A percentile compares a stretch with the other conserved stretches of the same genome.
These are phyloP conservation scores for Punica granatum DNA, from an alignment of 345 rosid species.

Conservation along the genomic window DNA sequence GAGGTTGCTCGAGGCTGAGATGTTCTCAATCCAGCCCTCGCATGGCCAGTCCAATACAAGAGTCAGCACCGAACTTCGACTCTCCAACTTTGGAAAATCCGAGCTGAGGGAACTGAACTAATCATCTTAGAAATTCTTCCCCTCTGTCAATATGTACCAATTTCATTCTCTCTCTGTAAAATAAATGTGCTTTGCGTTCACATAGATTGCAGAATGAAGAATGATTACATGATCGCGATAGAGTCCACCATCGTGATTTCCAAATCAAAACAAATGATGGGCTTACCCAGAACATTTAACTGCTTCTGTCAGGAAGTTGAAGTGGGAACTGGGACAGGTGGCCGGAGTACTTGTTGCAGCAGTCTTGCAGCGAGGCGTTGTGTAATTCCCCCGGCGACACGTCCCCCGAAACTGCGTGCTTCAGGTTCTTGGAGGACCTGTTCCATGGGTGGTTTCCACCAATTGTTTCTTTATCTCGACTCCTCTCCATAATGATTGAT, in stretches of 20 bases:
- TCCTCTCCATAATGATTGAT: no score
- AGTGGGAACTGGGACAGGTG: conserved; percentile 34
- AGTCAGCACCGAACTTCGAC: no score
- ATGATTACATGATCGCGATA: neutral
- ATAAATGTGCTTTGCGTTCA: neutral
- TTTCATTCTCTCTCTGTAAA: neutral
- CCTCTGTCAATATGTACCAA: neutral
- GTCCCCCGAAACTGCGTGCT: conserved; percentile 71
- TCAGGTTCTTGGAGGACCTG: conserved; percentile 97
- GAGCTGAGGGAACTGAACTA: neutral
- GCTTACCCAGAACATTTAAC: neutral
- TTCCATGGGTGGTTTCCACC: conserved; percentile 9
- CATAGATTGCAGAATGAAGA: neutral
- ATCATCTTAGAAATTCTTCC: neutral
- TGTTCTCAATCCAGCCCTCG: no score
- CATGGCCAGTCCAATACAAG: no score
- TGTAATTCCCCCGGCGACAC: conserved; percentile 79
- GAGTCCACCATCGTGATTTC: neutral
- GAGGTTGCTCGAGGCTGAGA: no score
- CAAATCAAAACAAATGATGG: neutral
- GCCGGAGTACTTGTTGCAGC: conserved; percentile 80
- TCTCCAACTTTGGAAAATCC: no score
- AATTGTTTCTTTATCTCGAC: neutral
- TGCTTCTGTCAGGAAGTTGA: conserved; percentile 24
- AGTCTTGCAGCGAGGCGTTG: conserved; percentile 91